Evolutionary conservation across 129 eudicot species (phyloP).

Genomic region (Escallonia rubra): DNA sequence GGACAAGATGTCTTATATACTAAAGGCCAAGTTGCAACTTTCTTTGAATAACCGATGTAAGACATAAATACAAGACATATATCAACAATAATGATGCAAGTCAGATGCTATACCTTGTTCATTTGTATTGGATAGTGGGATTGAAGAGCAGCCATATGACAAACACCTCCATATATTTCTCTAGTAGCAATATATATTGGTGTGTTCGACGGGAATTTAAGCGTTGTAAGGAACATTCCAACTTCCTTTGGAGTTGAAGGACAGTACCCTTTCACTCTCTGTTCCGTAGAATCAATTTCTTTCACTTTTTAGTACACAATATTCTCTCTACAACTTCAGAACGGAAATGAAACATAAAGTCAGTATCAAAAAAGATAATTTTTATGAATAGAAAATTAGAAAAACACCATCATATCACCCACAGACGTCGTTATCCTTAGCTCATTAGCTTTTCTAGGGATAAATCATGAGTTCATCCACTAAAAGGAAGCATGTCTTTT

Average conservation of each 20-base stretch:
- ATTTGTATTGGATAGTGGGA: slow-evolving; percentile 61
- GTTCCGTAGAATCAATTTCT: slow-evolving; percentile 79
- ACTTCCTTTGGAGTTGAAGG: slow-evolving; percentile 93
- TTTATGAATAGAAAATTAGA: not conserved
- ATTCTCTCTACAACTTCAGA: slow-evolving; percentile 52
- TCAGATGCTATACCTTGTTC: slow-evolving; percentile 63
- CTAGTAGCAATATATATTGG: slow-evolving; percentile 94
- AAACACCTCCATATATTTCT: slow-evolving; percentile 84
- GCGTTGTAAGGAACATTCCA: slow-evolving; percentile 69
- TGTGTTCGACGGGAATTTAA: slow-evolving; percentile 67
- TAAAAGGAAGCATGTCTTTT: slow-evolving; percentile 99
- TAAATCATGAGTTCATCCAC: slow-evolving; percentile 95
- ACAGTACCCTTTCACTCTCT: slow-evolving; percentile 81
- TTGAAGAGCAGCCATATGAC: slow-evolving; percentile 64
- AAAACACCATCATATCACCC: not conserved
- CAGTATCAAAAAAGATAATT: not conserved
- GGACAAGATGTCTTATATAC: no score
- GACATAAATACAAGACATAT: no score
- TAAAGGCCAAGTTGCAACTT: no score
- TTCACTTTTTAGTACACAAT: slow-evolving; percentile 93
- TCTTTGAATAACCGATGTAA: no score
- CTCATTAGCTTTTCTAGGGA: slow-evolving; percentile 81
- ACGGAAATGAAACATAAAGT: not conserved
- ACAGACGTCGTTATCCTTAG: slow-evolving; percentile 57
- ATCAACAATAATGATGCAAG: no score